Base-by-base conservation (phyloP, 2,329 filamentous ascomycete genomes). In the Endoconidiophora polonica region DNA sequence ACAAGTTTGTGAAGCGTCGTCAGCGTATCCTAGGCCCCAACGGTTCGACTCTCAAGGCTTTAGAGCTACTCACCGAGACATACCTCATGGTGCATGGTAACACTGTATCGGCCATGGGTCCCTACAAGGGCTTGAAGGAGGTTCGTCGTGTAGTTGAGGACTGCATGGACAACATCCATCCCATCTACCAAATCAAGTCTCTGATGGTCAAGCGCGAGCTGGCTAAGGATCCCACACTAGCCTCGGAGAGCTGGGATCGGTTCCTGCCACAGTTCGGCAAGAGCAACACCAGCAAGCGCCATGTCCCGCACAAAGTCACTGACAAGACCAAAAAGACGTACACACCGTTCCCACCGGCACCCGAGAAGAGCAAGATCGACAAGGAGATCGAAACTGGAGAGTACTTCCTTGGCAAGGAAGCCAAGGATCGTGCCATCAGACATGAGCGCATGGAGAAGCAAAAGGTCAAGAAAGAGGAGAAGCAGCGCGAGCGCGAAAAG, bases 301-400 rank as follows among this genome's bases (percentile, higher is more conserved):
- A 78, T 57, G 78, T 81, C 58, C 93, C 91, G 0, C 77, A 77
- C 71, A 86, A 85, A 60, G 80, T 98, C 62, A 86, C 77, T 49
- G 88, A 98, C 71, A 98, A 98, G 75, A 67, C 71, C 62, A 94
- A 90, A 76, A 96, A 94, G 75, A 67, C 73, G 10, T 98, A 95
- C 72, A 98, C 93, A 56, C 90, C 91, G 7, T 98, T 98, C 79
- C 91, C 91, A 45, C 91, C 91, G 5, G 77, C 87, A 41, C 87
- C 88, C 57, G 90, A 98, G 73, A 94, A 94, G 84, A 95, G 88
- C 77, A 98, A 96, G 77, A 77, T 98, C 59, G 91, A 98, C 66
- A 68, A 87, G 66, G 90, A 98, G 74, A 94, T 98, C 69, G 91
- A 98, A 72, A 88, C 79, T 59, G 90, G 91, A 67, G 90, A 96